Evolutionary conservation across 176 grass and related monocot species (phyloP), one percentile per base, ranked within the genome.

Genomic region (Poa pratensis): DNA sequence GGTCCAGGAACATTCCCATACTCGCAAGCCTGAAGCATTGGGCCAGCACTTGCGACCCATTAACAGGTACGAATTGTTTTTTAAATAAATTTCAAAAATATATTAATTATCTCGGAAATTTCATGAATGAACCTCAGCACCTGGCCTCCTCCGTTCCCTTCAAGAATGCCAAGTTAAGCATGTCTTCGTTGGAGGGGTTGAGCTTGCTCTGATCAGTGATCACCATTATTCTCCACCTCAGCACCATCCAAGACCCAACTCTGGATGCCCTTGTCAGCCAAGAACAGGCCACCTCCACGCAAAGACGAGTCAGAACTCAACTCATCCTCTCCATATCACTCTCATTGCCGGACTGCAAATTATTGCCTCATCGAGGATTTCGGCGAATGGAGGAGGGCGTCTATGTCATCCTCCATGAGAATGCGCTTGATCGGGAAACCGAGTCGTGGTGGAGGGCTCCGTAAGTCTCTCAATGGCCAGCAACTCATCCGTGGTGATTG

Each of bases 351-450:
- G 69, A 73, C 22, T 26, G 42, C 13, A 49, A 73, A 22, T 27
- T 8, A n/a, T 73, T 73, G 42, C 42, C 6, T 73, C 69, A 17
- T 73, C 42, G 3, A 88, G 71, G n/a, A 85, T 88, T 69, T 85
- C 61, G 48, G 55, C 11, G 8, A 88, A 91, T 55, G 30, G 30
- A 91, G 82, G 51, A 78, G 72, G 18, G 72, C 32, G 30, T 78
- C 90, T 6, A 80, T 71, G 15, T 89, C 80, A 1, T 92, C 90
- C 48, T 92, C 90, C 90, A 83, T 84, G 30, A 92, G 73, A 68
- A 92, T 76, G 17, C 27, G 32, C 4, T 43, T 54, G 53, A 91
- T 30, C 62, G 39, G 4, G 82, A 79, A 20, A 75, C 48, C 6
- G 74, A 51, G 50, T 83, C 6, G 13, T 35, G 34, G 34, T 3